A percentile compares a stretch with the other conserved stretches of the same genome.
Evolutionary conservation across 1,139 yeast species (phyloP).

Genomic region (Pichia sp.): DNA sequence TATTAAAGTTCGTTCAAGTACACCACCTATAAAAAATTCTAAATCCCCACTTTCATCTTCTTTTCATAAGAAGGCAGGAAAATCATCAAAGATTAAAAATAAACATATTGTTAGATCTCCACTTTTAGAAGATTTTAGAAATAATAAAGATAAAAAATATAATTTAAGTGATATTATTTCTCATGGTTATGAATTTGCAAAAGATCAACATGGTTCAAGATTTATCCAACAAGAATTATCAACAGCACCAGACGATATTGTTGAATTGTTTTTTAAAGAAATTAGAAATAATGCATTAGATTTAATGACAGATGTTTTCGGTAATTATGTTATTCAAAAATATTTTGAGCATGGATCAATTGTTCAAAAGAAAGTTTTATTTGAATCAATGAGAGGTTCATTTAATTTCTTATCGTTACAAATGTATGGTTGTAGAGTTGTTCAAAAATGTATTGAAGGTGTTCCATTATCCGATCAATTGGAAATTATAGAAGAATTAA

Average conservation of each 20-base stretch:
- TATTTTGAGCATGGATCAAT: conserved; percentile 78
- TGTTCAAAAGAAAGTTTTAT: conserved; percentile 63
- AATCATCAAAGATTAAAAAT: conserved; percentile 16
- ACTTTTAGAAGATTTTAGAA: conserved; percentile 78
- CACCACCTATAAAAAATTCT: conserved; percentile 9
- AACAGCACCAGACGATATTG: conserved; percentile 56
- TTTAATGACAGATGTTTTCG: conserved; percentile 94
- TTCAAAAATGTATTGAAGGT: conserved; percentile 86
- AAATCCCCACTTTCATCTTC: conserved; percentile 7
- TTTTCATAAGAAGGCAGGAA: not conserved
- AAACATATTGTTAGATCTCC: conserved; percentile 65
- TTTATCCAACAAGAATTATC: conserved; percentile 88
- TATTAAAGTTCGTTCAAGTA: conserved; percentile 5
- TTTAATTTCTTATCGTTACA: conserved; percentile 75
- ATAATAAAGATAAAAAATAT: conserved; percentile 58
- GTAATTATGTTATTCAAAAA: conserved; percentile 94
- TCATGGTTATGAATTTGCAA: conserved; percentile 85
- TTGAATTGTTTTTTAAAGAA: conserved; percentile 79
- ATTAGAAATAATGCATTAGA: conserved; percentile 69
- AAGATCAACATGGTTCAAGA: conserved; percentile 95
- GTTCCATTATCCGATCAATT: conserved; percentile 65
- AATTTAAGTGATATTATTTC: conserved; percentile 72
- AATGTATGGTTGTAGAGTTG: conserved; percentile 97
- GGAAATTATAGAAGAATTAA: conserved; percentile 63
- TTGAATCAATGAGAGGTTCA: conserved; percentile 71